A percentile compares a stretch with the other conserved stretches of the same genome.
phyloP scores from a whole-genome alignment of 495 filamentous ascomycete genomes.

The Daldinia childiae region DNA sequence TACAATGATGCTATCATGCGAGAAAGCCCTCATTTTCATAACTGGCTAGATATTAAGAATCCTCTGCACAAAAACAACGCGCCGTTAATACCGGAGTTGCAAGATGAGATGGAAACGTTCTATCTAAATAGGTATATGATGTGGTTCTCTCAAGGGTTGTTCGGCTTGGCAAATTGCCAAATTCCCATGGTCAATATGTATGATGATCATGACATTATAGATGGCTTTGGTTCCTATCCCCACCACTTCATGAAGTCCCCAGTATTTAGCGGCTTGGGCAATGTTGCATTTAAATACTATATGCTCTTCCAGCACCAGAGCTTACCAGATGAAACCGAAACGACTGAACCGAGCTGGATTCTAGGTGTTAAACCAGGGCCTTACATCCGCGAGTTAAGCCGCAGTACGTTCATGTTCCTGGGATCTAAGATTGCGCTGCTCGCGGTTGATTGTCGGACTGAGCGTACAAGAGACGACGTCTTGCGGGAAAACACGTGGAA shows the following conservation, averaged over 20 bases:
- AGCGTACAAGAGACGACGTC: constrained; percentile 82
- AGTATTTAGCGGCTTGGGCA: constrained; percentile 88
- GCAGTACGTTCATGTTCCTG: constrained; percentile 85
- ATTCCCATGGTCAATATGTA: constrained; percentile 99
- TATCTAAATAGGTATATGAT: constrained; percentile 84
- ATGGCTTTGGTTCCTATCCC: constrained; percentile 94
- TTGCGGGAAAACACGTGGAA: constrained; percentile 83
- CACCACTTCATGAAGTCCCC: constrained; percentile 91
- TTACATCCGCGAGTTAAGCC: constrained; percentile 86
- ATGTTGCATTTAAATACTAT: constrained; percentile 96
- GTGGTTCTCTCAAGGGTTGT: constrained; percentile 97
- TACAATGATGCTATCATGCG: constrained; percentile 88
- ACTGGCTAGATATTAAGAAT: constrained; percentile 86
- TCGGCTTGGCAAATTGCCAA: constrained; percentile 89
- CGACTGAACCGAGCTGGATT: constrained; percentile 90
- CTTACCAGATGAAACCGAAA: constrained; percentile 76
- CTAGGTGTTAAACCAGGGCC: constrained; percentile 82
- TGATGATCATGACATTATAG: constrained; percentile 98
- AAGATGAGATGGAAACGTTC: constrained; percentile 84
- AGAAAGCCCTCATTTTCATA: constrained; percentile 75
- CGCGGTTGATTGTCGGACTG: constrained; percentile 90
- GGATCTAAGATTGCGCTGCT: constrained; percentile 82
- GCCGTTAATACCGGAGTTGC: constrained; percentile 78
- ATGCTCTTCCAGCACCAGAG: constrained; percentile 98
- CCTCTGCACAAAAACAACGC: constrained; percentile 77